Conservation (phyloP, 2,329 filamentous ascomycete genomes). For the Aspergillus tanneri region DNA sequence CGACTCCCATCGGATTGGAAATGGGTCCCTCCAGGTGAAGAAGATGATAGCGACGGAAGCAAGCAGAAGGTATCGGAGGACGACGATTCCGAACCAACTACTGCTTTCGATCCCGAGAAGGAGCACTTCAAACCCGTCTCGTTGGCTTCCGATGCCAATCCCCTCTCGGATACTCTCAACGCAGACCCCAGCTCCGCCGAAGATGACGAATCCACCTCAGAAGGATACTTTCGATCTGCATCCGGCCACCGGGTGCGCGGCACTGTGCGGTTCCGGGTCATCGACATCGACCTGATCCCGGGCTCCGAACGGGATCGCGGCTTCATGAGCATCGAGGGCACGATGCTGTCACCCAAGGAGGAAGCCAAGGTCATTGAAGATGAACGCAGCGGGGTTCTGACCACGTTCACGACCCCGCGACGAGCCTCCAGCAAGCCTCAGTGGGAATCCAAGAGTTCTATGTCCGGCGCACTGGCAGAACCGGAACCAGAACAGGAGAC, state of each 20-base stretch:
- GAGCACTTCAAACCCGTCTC: constrained; percentile 42
- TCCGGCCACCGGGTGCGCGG: constrained; percentile 68
- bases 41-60: constrained; percentile 8
- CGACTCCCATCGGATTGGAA: constrained; percentile 76
- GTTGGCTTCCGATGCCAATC: constrained; percentile 33
- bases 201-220: constrained; percentile 54
- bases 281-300: constrained; percentile 72
- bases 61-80: constrained; percentile 18
- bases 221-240: constrained; percentile 74
- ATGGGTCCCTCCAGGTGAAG: constrained; percentile 65
- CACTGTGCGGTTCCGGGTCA: constrained; percentile 72
- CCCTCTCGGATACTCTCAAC: constrained; percentile 22
- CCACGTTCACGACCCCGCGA: constrained; percentile 28
- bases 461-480: constrained; percentile 25
- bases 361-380: constrained; percentile 61
- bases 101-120: constrained; percentile 37
- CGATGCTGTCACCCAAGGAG: constrained; percentile 69
- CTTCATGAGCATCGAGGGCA: constrained; percentile 83
- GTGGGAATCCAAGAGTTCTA: constrained; percentile 13
- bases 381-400: constrained; percentile 47
- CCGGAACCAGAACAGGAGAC: constrained; percentile 8
- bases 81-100: constrained; percentile 26
- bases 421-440: constrained; percentile 3
- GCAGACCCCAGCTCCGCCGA: constrained; percentile 40
- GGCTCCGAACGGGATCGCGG: constrained; percentile 70